These are phyloP conservation scores for Neostapfia colusana DNA, from an alignment of 176 grass and related monocot genomes.

Conservation along the genomic window DNA sequence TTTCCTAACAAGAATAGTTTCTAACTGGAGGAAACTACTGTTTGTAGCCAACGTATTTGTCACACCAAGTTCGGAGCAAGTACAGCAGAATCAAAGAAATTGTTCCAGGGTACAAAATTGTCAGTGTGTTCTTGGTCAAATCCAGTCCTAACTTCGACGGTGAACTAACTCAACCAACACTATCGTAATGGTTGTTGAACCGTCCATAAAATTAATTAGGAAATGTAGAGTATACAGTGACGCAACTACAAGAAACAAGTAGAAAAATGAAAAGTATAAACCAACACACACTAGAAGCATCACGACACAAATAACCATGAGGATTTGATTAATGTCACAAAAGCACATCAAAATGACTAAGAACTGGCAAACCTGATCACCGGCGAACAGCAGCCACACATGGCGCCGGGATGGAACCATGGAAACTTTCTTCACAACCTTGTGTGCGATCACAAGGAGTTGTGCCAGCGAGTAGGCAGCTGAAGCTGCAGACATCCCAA, in stretches of 20 bases:
- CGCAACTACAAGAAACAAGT: no score
- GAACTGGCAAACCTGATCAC: slow-evolving; percentile 60
- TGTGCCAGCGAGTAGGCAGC: slow-evolving; percentile 71
- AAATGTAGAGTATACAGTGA: neutral
- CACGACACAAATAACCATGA: neutral
- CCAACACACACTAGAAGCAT: neutral
- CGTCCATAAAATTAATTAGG: neutral
- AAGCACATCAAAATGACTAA: slow-evolving; percentile 35
- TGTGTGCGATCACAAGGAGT: slow-evolving; percentile 57
- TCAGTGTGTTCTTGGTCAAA: slow-evolving; percentile 3
- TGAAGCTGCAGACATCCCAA: slow-evolving; percentile 58
- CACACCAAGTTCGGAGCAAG: neutral
- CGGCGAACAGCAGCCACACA: slow-evolving; percentile 76
- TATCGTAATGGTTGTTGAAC: neutral
- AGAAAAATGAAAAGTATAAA: no score
- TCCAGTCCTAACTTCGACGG: neutral
- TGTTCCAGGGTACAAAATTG: neutral
- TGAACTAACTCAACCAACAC: slow-evolving; percentile 42
- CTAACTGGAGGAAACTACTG: neutral
- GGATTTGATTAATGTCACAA: neutral
- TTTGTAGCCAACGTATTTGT: neutral
- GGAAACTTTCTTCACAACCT: slow-evolving; percentile 46
- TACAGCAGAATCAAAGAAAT: neutral
- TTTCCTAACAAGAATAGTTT: neutral
- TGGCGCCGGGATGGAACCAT: slow-evolving; percentile 45